Conservation (phyloP, 2,329 filamentous ascomycete genomes). For the Hansfordia pulvinata region DNA sequence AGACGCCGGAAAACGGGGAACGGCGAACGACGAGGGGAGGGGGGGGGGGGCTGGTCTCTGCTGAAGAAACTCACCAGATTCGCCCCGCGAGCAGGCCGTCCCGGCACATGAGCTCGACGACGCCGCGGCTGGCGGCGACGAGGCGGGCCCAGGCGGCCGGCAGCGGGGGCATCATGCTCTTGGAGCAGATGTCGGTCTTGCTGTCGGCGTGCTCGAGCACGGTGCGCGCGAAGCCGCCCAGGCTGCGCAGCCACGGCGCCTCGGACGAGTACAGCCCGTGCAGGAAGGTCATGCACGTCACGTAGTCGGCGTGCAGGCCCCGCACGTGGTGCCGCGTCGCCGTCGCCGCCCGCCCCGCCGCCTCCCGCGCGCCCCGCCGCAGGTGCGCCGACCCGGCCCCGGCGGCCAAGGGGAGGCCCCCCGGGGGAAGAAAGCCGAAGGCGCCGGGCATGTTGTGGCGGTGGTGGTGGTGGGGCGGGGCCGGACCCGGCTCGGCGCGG, state of each 20-base stretch:
- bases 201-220: conserved; percentile 12
- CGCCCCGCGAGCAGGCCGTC: conserved; percentile 6
- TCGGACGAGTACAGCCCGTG: conserved; percentile 24
- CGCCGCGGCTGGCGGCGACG: conserved; percentile 9
- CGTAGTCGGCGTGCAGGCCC: conserved; percentile 21
- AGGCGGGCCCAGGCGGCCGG: conserved; percentile 10
- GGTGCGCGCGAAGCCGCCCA: conserved; percentile 14
- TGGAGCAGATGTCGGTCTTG: conserved; percentile 6
- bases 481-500: no score
- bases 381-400: no score
- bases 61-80: conserved; percentile 7
- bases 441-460: no score
- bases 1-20: no score
- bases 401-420: no score
- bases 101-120: conserved; percentile 8
- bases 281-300: conserved; percentile 20
- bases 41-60: no score
- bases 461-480: no score
- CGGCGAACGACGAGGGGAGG: no score
- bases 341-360: conserved; percentile 13
- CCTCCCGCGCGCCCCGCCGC: no score
- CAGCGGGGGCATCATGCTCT: conserved; percentile 4
- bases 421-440: no score
- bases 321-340: conserved; percentile 19
- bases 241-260: conserved; percentile 20